Evolutionary conservation across 108 stramenopile genomes (phyloP).

Genomic region (Schizochytrium sp.): DNA sequence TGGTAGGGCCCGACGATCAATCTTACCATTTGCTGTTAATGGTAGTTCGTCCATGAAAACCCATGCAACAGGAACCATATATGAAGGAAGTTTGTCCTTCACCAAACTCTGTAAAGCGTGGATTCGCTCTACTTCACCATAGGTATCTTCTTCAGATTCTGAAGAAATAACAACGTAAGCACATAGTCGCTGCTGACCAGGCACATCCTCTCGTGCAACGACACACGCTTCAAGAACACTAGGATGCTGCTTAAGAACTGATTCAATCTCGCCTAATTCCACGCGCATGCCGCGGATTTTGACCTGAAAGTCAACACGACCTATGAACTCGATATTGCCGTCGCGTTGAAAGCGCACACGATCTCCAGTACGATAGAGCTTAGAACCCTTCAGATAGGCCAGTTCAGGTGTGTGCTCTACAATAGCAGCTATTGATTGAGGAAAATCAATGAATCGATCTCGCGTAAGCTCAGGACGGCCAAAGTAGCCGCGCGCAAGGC

Average conservation of each 20-base stretch:
- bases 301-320: slow-evolving; percentile 66
- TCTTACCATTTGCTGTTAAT: slow-evolving; percentile 64
- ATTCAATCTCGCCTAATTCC: slow-evolving; percentile 69
- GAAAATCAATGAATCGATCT: slow-evolving; percentile 44
- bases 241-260: slow-evolving; percentile 48
- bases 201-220: slow-evolving; percentile 39
- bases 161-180: background rate
- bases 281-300: slow-evolving; percentile 67
- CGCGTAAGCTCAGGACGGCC: background rate
- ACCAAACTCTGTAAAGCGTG: slow-evolving; percentile 38
- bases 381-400: background rate
- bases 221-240: slow-evolving; percentile 54
- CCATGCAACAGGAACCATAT: slow-evolving; percentile 65
- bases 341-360: slow-evolving; percentile 54
- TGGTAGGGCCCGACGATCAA: slow-evolving; percentile 60
- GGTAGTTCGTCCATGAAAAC: slow-evolving; percentile 50
- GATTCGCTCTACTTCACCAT: slow-evolving; percentile 32
- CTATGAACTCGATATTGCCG: slow-evolving; percentile 64
- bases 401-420: background rate
- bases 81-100: slow-evolving; percentile 49
- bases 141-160: slow-evolving; percentile 31
- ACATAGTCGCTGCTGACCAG: slow-evolving; percentile 54
- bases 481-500: slow-evolving; percentile 26
- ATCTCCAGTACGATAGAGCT: slow-evolving; percentile 65
- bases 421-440: background rate